Percentiles rank a stretch among this genome's conserved stretches.
These are phyloP conservation scores for Ammopiptanthus mongolicus DNA, from an alignment of 306 rosid genomes.

Conservation along the genomic window DNA sequence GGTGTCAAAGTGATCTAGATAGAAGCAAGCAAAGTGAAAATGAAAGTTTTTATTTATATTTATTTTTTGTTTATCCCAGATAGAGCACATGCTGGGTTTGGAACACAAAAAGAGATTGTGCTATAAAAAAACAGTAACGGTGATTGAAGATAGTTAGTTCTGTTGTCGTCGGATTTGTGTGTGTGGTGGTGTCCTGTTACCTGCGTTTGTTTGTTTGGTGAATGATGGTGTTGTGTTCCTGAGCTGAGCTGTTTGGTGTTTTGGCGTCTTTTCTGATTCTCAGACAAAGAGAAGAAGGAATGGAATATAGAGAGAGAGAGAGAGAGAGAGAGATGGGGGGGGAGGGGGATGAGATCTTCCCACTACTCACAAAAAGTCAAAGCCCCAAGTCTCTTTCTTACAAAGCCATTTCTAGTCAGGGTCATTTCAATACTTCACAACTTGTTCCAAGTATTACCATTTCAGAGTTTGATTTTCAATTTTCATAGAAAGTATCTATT, in stretches of 20 bases:
- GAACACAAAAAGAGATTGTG: constrained; percentile 2
- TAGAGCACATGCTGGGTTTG: constrained; percentile 25
- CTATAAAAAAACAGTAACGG: too few species aligned
- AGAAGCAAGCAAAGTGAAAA: constrained; percentile 33
- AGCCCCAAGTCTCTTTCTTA: background rate
- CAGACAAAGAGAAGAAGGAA: background rate
- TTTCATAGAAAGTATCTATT: too few species aligned
- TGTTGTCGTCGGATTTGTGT: too few species aligned
- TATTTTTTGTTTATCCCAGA: background rate
- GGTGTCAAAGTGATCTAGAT: constrained; percentile 28
- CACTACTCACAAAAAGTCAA: background rate
- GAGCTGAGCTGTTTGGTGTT: background rate
- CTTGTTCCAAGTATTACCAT: too few species aligned
- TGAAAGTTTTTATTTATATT: background rate
- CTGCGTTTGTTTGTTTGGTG: background rate
- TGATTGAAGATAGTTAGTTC: too few species aligned
- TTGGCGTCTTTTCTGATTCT: background rate
- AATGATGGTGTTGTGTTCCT: background rate
- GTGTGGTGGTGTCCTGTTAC: too few species aligned
- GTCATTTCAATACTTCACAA: background rate
- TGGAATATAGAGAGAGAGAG: background rate
- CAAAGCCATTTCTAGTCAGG: background rate
- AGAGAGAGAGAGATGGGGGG: too few species aligned
- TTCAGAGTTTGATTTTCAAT: too few species aligned
- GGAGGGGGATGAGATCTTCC: background rate